A percentile compares a stretch with the other conserved stretches of the same genome.
These are phyloP conservation scores for Globisporangium yorkense DNA, from an alignment of 352 stramenopile genomes.

Conservation along the genomic window DNA sequence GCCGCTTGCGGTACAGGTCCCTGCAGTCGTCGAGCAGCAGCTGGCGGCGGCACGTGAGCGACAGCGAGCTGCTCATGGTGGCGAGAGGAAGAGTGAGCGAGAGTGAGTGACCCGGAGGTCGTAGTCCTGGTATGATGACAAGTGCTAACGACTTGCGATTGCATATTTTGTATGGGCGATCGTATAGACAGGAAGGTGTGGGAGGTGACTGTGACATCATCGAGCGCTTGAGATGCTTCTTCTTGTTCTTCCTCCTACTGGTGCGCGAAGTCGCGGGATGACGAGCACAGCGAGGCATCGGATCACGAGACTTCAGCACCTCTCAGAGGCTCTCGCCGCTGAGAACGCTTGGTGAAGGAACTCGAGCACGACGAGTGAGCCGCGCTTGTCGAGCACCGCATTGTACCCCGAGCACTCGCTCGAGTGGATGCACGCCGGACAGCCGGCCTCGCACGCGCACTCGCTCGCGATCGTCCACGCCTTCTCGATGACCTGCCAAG, in stretches of 20 bases:
- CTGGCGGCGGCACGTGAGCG: conserved; percentile 1
- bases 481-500: conserved; percentile 35
- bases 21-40: conserved; percentile 25
- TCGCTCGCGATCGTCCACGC: conserved; percentile 62
- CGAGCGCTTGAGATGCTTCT: too few species aligned
- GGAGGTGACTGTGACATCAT: background rate
- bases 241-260: too few species aligned
- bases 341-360: conserved; percentile 25
- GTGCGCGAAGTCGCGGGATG: background rate
- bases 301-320: too few species aligned
- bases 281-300: background rate
- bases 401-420: conserved; percentile 88
- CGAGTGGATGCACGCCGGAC: conserved; percentile 86
- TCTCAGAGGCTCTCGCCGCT: background rate
- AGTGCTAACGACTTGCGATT: too few species aligned
- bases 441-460: conserved; percentile 77
- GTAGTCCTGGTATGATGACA: too few species aligned
- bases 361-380: conserved; percentile 61
- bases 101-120: background rate
- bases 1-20: conserved; percentile 27
- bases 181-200: too few species aligned
- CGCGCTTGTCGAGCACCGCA: conserved; percentile 80
- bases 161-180: too few species aligned
- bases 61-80: conserved; percentile 2
- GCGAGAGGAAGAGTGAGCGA: background rate